Evolutionary conservation across 1,139 yeast species (phyloP).

Genomic region (Candida mesenterica): DNA sequence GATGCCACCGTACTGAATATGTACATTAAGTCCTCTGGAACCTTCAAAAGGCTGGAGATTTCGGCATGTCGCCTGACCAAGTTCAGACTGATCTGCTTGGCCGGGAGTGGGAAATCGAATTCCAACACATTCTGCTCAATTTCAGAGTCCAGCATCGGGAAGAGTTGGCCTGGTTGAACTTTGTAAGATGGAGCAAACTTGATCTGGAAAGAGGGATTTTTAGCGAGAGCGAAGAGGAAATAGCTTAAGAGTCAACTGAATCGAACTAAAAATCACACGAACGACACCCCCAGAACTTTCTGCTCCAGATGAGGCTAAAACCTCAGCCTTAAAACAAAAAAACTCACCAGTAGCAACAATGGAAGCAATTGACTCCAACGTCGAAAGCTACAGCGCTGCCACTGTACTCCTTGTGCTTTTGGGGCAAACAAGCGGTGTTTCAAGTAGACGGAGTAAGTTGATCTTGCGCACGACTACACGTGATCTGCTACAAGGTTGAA

Average conservation of each 20-base stretch:
- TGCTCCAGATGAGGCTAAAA: no score
- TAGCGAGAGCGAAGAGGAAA: neutral
- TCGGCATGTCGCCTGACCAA: conserved; percentile 18
- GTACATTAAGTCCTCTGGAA: conserved; percentile 17
- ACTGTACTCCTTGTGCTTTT: no score
- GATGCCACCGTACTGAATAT: conserved; percentile 37
- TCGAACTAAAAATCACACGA: no score
- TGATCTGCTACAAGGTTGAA: no score
- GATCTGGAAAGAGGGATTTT: neutral
- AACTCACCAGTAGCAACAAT: no score
- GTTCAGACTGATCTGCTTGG: conserved; percentile 8
- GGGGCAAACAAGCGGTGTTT: no score
- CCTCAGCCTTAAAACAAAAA: no score
- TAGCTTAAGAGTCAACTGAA: neutral
- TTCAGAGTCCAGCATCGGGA: conserved; percentile 23
- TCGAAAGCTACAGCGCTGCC: no score
- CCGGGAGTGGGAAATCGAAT: conserved; percentile 7
- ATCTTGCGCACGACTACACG: neutral
- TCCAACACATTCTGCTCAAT: conserved; percentile 5
- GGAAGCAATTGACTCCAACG: no score
- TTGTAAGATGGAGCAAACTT: neutral
- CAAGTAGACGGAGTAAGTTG: no score
- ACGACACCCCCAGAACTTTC: no score
- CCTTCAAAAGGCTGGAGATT: conserved; percentile 18
- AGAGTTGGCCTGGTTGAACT: neutral